Conservation (phyloP, 495 filamentous ascomycete species). For the Podospora australis region DNA sequence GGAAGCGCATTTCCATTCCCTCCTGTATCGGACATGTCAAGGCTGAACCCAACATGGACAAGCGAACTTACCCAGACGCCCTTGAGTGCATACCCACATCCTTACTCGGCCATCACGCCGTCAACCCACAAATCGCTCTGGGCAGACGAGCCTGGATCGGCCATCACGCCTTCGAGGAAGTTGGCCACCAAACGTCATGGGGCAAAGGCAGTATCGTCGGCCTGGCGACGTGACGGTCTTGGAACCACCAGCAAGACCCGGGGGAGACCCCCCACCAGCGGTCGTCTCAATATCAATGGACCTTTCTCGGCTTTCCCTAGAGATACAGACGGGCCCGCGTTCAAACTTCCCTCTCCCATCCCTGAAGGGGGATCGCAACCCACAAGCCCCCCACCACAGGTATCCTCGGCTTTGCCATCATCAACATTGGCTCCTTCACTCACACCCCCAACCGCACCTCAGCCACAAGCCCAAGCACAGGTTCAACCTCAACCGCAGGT, state of each 20-base stretch:
- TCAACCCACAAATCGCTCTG: background rate
- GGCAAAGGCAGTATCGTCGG: slow-evolving; percentile 83
- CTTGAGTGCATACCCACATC: slow-evolving; percentile 36
- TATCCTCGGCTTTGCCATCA: background rate
- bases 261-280: slow-evolving; percentile 79
- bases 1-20: slow-evolving; percentile 32
- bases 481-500: too few species aligned
- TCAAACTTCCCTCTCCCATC: slow-evolving; percentile 31
- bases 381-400: slow-evolving; percentile 23
- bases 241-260: slow-evolving; percentile 67
- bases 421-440: slow-evolving; percentile 10
- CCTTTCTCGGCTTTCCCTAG: slow-evolving; percentile 86
- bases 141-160: slow-evolving; percentile 2
- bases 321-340: slow-evolving; percentile 42
- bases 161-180: slow-evolving; percentile 20
- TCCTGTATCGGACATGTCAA: slow-evolving; percentile 21
- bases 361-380: slow-evolving; percentile 23
- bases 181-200: slow-evolving; percentile 67
- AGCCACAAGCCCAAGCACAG: slow-evolving; percentile 16
- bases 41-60: slow-evolving; percentile 16
- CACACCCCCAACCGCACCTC: slow-evolving; percentile 17
- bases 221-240: slow-evolving; percentile 71
- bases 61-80: slow-evolving; percentile 47
- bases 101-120: slow-evolving; percentile 26
- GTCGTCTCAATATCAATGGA: slow-evolving; percentile 54